These are phyloP conservation scores for Rhodotorula kratochvilovae DNA, from an alignment of 768 basidiomycete species.

Conservation along the genomic window DNA sequence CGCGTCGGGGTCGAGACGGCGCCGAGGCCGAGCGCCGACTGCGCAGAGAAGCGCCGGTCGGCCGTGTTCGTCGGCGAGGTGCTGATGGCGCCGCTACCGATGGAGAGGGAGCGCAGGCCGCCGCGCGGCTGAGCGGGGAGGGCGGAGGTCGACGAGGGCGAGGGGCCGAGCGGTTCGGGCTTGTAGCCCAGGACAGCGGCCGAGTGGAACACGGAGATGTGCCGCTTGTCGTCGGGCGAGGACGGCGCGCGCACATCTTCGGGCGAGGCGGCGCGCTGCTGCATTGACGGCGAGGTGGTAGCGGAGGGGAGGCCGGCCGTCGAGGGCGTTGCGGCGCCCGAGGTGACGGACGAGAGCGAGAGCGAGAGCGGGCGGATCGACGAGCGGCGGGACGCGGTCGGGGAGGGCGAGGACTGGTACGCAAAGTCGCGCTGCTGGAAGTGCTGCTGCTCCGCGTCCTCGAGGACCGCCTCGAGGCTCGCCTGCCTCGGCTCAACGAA, in stretches of 20 bases:
- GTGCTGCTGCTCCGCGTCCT: background rate
- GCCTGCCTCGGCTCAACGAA: background rate
- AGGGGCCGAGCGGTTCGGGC: conserved; percentile 2
- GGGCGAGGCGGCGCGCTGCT: conserved; percentile 1
- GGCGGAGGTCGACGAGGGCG: background rate
- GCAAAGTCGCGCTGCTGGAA: background rate
- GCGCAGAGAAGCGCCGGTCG: conserved; percentile 20
- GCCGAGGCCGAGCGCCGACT: conserved; percentile 1
- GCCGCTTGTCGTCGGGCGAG: conserved; percentile 30
- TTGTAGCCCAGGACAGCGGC: conserved; percentile 23
- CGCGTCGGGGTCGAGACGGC: background rate
- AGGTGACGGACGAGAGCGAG: conserved; percentile 31
- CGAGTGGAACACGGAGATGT: conserved; percentile 34
- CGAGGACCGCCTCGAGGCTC: conserved; percentile 1
- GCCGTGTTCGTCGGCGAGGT: background rate
- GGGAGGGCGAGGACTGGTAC: background rate
- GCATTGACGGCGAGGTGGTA: background rate
- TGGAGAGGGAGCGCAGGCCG: conserved; percentile 38
- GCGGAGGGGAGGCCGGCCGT: background rate
- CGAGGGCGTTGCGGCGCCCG: conserved; percentile 10
- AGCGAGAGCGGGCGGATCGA: conserved; percentile 37
- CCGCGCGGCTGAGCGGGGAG: background rate
- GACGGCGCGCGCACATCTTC: conserved; percentile 19
- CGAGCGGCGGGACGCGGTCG: conserved; percentile 4
- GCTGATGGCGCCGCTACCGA: conserved; percentile 4